Conservation (phyloP, 2,329 filamentous ascomycete species). For the Scorias spongiosa region DNA sequence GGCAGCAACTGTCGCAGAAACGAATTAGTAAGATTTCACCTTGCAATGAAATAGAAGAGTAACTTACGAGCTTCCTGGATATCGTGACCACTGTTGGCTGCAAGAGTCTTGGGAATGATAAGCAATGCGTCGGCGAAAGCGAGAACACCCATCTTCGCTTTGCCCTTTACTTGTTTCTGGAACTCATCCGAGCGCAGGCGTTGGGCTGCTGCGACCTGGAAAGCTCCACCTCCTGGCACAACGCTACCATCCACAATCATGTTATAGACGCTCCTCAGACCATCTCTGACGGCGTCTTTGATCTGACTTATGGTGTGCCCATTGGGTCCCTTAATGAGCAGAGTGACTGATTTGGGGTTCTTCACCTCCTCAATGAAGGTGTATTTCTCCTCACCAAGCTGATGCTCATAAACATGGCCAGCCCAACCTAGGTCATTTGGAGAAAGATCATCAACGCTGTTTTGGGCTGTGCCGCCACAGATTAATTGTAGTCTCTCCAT, state of each 20-base stretch:
- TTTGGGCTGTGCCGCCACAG: constrained; percentile 81
- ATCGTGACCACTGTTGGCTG: constrained; percentile 89
- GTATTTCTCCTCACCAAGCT: constrained; percentile 96
- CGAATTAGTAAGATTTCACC: background rate
- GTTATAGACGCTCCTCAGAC: constrained; percentile 93
- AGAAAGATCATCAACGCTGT: constrained; percentile 86
- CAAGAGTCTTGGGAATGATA: constrained; percentile 92
- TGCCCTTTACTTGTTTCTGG: constrained; percentile 84
- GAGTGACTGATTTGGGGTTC: constrained; percentile 92
- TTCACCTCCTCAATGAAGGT: constrained; percentile 98
- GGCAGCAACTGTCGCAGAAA: constrained; percentile 48
- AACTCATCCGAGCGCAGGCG: constrained; percentile 81
- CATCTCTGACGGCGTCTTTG: constrained; percentile 89
- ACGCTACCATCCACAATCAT: constrained; percentile 98
- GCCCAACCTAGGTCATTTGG: constrained; percentile 90
- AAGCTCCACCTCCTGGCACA: constrained; percentile 84
- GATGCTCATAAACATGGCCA: constrained; percentile 91
- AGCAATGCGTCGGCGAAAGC: constrained; percentile 92
- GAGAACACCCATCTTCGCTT: constrained; percentile 88
- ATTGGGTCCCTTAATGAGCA: constrained; percentile 97
- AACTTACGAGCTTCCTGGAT: constrained; percentile 83
- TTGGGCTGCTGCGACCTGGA: constrained; percentile 82
- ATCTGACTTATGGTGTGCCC: constrained; percentile 93
- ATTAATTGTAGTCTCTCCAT: constrained; percentile 97
- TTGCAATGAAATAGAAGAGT: constrained; percentile 7